Conservation (phyloP, 1,139 yeast species). For the Yamadazyma friedrichii region DNA sequence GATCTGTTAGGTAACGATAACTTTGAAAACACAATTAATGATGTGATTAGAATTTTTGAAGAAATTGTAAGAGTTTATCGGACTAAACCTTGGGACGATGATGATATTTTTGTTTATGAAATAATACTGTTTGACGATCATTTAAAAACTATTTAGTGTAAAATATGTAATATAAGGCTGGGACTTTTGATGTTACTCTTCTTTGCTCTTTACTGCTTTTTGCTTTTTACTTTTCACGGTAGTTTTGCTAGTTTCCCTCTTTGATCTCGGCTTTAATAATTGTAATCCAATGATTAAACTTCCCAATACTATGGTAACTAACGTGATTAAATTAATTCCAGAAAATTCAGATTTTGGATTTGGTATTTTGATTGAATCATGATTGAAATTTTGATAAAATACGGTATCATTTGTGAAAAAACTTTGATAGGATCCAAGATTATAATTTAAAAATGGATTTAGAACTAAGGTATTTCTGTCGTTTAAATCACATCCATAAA, state of each 20-base stretch:
- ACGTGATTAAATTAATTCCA: slow-evolving; percentile 14
- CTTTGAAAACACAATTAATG: slow-evolving; percentile 9
- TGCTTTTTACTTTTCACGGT: neutral
- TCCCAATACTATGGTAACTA: slow-evolving; percentile 13
- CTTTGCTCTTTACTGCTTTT: slow-evolving; percentile 1
- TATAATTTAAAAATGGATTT: slow-evolving; percentile 37
- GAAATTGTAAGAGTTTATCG: slow-evolving; percentile 9
- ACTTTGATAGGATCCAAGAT: slow-evolving; percentile 26
- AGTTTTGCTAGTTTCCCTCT: neutral
- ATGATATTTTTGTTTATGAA: slow-evolving; percentile 13
- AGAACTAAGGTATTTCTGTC: slow-evolving; percentile 24
- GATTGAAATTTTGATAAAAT: slow-evolving; percentile 28
- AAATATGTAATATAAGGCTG: neutral
- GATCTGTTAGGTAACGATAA: slow-evolving; percentile 7
- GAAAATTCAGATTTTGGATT: slow-evolving; percentile 13
- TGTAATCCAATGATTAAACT: slow-evolving; percentile 14
- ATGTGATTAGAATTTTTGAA: slow-evolving; percentile 10
- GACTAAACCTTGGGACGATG: slow-evolving; percentile 3
- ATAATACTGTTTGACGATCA: slow-evolving; percentile 16
- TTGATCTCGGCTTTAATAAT: slow-evolving; percentile 7
- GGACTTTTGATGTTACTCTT: neutral
- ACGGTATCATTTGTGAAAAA: slow-evolving; percentile 44
- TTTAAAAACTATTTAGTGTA: slow-evolving; percentile 6
- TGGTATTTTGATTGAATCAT: slow-evolving; percentile 10
- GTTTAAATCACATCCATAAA: slow-evolving; percentile 35